Base-by-base conservation (phyloP, 192 early-diverging fungal species). In the Coemansia sp. region DNA sequence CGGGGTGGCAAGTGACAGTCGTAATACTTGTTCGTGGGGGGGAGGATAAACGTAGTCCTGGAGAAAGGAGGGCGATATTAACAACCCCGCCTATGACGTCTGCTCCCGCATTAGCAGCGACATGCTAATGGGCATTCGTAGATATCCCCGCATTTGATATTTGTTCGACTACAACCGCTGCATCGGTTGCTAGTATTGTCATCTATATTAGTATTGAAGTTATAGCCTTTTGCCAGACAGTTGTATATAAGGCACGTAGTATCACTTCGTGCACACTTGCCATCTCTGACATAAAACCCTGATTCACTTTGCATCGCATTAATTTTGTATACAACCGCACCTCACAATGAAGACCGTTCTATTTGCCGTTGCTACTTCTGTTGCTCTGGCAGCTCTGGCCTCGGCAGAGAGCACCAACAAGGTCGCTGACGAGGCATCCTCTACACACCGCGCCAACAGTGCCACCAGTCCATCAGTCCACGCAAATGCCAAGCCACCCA, bases 281-380 rank as follows among this genome's bases (percentile, higher is more conserved):
- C n/a, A 16, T 47, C 6, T 47, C 5, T 47, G 45, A 20, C 18
- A 9, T 47, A 47, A 20, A 7, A 2, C 45, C n/a, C 39, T 47
- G 20, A 47, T 47, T 47, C 45, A 18, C 45, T 4, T 47, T 47
- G 18, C 45, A 20, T 47, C 9, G 18, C 45, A 47, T 47, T 29
- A 4, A 27, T 29, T 52, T 58, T 59, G 32, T 39, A 37, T 35
- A 8, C 27, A 20, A 29, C 24, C 43, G 34, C 44, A 47, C 30
- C 11, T 18, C 37, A 53, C 24, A 53, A 81, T 81, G 78, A 81
- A 81, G 67, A 45, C 78, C 40, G 30, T 52, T 50, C 73, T 73
- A 61, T 73, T 81, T 67, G 67, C 37, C 20, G 37, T 64, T 69
- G 71, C 66, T n/a, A 61, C 67, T 20, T 56, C 73, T 27, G 45